Evolutionary conservation across 2,329 filamentous ascomycete species (phyloP), one percentile per base, ranked within the genome.

Genomic region (Sordariomycetes sp.): DNA sequence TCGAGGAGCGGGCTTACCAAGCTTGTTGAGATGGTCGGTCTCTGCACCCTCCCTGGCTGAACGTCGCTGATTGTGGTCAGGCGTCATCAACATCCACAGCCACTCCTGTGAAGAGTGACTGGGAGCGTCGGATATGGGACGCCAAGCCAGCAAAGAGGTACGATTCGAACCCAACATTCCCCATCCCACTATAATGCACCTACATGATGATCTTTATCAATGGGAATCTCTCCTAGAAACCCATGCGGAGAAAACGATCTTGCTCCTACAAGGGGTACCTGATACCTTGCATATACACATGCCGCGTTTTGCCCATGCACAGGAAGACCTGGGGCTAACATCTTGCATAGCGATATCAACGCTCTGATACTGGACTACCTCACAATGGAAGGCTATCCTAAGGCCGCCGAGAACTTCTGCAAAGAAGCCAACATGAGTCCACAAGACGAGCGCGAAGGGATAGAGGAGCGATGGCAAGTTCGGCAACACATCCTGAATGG

Each of bases 151-250:
- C 84, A 21, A 98, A 96, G 63, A 86, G 79, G 92, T 94, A 79
- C 64, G 81, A 20, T 8, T 32, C 37, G 21, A 16, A 6, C 32
- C 39, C 19, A 21, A 15, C 33, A 34, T 33, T 20, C n/a, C 24
- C 28, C 30, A 23, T 16, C n/a, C 19, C 18, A 31, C 28, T 10
- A 21, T 32, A 17, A 14, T 16, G n/a, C 10, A 32, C 43, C 45
- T 44, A 65, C 49, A 68, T 77, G 70, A 94, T 94, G 88, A 93
- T 85, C 64, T 65, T 72, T 79, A 80, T 85, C 81, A 93, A 94
- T 98, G 92, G 92, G 92, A 98, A 98, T 98, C 92, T 98, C 93
- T 98, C 92, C 83, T 86, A 96, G 85, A 73, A 76, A 68, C 64
- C 58, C 63, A 73, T 98, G 92, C 85, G 82, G 92, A 98, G 79